phyloP scores from a whole-genome alignment of 805 yeast genomes.

The Lachancea lanzarotensis region DNA sequence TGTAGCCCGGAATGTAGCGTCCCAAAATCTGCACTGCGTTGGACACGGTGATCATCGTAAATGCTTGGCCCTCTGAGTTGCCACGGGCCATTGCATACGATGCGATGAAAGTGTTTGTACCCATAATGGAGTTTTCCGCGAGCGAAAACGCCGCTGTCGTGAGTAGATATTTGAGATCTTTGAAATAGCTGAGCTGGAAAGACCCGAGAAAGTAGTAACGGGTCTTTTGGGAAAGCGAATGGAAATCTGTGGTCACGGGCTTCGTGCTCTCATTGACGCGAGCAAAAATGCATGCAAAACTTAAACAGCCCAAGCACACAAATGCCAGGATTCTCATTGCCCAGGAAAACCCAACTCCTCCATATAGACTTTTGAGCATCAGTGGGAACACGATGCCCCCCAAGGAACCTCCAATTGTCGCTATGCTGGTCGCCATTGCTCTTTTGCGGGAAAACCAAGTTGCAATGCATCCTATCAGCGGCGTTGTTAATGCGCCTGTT shows the following conservation, averaged over 20 bases:
- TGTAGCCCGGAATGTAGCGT: conserved; percentile 39
- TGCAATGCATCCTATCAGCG: conserved; percentile 53
- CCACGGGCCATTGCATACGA: conserved; percentile 49
- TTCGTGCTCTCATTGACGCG: conserved; percentile 34
- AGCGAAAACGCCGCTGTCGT: conserved; percentile 40
- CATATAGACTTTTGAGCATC: conserved; percentile 44
- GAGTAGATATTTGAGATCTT: conserved; percentile 39
- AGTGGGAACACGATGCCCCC: conserved; percentile 54
- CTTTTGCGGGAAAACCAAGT: conserved; percentile 60
- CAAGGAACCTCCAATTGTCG: conserved; percentile 49
- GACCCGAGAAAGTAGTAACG: conserved; percentile 27
- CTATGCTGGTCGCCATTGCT: conserved; percentile 48
- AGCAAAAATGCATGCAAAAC: conserved; percentile 33
- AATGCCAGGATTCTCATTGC: conserved; percentile 50
- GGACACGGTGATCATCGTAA: conserved; percentile 41
- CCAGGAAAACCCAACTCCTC: conserved; percentile 51
- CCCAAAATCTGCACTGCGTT: conserved; percentile 44
- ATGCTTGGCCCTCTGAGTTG: conserved; percentile 38
- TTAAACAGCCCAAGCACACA: conserved; percentile 37
- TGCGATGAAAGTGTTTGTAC: conserved; percentile 44
- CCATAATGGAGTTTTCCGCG: conserved; percentile 42
- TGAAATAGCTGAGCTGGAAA: conserved; percentile 33
- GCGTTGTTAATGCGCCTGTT: conserved; percentile 53
- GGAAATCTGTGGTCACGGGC: conserved; percentile 31
- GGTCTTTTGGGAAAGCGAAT: conserved; percentile 30